Evolutionary conservation across 441 rosid genomes (phyloP), one percentile per base, ranked within the genome.

Genomic region (Omphalea diandra): DNA sequence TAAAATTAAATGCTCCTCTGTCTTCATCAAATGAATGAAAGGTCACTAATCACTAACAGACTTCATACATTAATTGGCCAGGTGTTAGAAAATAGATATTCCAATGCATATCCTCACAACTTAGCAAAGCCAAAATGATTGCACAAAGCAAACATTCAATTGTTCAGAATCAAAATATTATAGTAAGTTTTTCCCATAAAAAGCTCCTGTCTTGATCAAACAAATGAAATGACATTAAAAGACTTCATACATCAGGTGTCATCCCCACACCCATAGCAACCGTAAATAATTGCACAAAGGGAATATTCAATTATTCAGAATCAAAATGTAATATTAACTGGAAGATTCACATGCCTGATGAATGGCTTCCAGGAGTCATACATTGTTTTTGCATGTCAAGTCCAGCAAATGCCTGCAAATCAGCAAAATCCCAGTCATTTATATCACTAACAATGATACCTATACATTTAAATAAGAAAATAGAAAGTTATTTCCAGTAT

Each of bases 291-390:
- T n/a, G n/a, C n/a, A n/a, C n/a, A n/a, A n/a, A n/a, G n/a, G n/a
- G n/a, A n/a, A n/a, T n/a, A n/a, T n/a, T n/a, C n/a, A n/a, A n/a
- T n/a, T n/a, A n/a, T n/a, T n/a, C n/a, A n/a, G n/a, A n/a, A n/a
- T n/a, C 20, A 27, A 69, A 65, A 27, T 49, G n/a, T 29, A 18
- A 44, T 32, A 73, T 44, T 3, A 64, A 55, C 27, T 50, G 46
- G 72, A 17, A 62, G 20, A 63, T 68, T 69, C 53, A 74, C 79
- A 77, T 77, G 81, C 99, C 98, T 81, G 88, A 73, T 61, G 82
- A 71, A 80, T 86, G 90, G 76, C 80, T 80, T 77, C 80, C 82
- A 61, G 84, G 74, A 70, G 68, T 78, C 68, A 68, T 50, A 62
- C 74, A 80, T 65, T 79, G 89, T 69, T 83, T 86, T 62, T 82